Evolutionary conservation across 208 protist species (phyloP).

Genomic region (Trypanosomatidae sp.): DNA sequence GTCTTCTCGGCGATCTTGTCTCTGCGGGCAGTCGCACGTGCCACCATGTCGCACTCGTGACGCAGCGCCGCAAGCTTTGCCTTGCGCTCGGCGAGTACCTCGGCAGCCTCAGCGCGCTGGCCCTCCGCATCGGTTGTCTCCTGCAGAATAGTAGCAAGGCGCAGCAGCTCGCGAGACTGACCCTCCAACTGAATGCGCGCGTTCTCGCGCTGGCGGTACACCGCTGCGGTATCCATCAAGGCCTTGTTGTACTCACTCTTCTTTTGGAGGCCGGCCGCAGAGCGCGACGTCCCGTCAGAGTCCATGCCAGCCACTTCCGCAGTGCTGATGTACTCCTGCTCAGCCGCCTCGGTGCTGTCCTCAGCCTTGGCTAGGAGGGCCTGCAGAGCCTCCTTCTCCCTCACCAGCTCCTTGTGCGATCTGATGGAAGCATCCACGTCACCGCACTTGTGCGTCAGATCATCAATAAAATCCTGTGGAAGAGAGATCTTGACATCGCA

Average conservation of each 20-base stretch:
- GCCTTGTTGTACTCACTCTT: constrained; percentile 34
- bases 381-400: constrained; percentile 38
- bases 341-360: constrained; percentile 21
- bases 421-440: constrained; percentile 35
- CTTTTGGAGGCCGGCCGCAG: constrained; percentile 22
- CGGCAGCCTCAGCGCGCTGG: constrained; percentile 46
- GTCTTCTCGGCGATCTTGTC: constrained; percentile 57
- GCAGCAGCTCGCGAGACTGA: constrained; percentile 47
- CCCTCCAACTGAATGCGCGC: constrained; percentile 38
- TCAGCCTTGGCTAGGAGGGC: constrained; percentile 19
- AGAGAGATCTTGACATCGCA: constrained; percentile 10
- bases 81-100: constrained; percentile 58
- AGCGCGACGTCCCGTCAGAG: constrained; percentile 27
- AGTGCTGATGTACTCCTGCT: constrained; percentile 35
- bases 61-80: constrained; percentile 45
- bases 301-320: constrained; percentile 36
- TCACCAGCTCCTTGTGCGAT: constrained; percentile 28
- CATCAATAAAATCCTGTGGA: constrained; percentile 57
- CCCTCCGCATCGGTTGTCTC: constrained; percentile 51
- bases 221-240: constrained; percentile 21
- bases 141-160: constrained; percentile 42
- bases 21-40: constrained; percentile 39
- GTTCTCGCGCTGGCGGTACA: constrained; percentile 50
- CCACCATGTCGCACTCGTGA: constrained; percentile 30
- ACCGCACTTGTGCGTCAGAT: constrained; percentile 50